Conservation (phyloP, 345 rosid genomes). For the Passiflora organensis region DNA sequence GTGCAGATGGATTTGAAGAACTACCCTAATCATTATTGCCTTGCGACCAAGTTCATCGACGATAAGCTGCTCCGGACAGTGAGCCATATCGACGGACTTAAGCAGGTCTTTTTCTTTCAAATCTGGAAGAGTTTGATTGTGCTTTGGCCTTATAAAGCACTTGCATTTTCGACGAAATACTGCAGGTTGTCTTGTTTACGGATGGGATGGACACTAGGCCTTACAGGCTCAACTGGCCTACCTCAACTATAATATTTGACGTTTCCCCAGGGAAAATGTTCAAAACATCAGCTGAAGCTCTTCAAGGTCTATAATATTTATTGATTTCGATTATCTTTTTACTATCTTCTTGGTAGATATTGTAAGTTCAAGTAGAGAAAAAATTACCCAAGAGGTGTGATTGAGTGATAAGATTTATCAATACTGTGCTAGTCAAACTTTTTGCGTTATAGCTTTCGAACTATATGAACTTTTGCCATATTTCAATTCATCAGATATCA, state of each 20-base stretch:
- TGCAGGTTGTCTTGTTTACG: constrained; percentile 81
- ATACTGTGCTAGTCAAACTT: too few relatives aligned
- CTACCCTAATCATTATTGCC: constrained; percentile 52
- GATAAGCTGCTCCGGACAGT: constrained; percentile 58
- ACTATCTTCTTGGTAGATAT: neutral
- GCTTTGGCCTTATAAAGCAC: constrained; percentile 6
- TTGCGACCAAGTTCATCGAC: constrained; percentile 80
- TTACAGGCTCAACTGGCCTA: constrained; percentile 84
- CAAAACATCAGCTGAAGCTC: constrained; percentile 48
- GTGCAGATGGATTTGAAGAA: constrained; percentile 40
- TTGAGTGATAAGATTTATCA: too few relatives aligned
- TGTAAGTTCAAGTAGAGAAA: too few relatives aligned
- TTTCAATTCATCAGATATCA: too few relatives aligned
- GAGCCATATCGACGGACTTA: constrained; percentile 61
- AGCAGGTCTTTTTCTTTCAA: constrained; percentile 65
- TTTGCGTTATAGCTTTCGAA: too few relatives aligned
- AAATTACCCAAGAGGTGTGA: too few relatives aligned
- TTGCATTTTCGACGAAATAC: constrained; percentile 8
- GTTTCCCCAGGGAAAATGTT: constrained; percentile 62
- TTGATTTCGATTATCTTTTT: neutral
- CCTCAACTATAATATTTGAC: constrained; percentile 76
- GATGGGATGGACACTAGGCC: constrained; percentile 98
- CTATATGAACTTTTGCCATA: too few relatives aligned
- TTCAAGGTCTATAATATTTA: constrained; percentile 45
- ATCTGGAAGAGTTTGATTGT: too few relatives aligned